Evolutionary conservation across 2,329 filamentous ascomycete genomes (phyloP).

Genomic region (Cordyceps cateniannulata): DNA sequence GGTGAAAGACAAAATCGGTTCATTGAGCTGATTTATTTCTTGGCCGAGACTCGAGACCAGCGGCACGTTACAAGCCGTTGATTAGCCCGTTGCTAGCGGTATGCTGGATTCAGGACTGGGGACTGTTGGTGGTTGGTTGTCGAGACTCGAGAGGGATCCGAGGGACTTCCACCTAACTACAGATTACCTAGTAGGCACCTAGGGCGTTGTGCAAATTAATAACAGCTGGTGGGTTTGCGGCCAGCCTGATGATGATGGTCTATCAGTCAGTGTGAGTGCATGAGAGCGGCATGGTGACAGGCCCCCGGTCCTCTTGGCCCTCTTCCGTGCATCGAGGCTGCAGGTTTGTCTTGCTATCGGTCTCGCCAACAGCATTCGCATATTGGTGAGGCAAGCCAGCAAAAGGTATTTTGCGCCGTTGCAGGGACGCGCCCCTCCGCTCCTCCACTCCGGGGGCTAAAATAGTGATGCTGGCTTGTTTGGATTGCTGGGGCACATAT

Average conservation of each 20-base stretch:
- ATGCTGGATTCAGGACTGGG: not conserved
- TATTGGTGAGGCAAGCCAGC: not conserved
- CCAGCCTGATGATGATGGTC: not conserved
- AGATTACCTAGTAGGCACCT: too few species aligned
- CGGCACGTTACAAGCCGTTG: not conserved
- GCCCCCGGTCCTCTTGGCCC: not conserved
- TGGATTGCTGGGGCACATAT: not conserved
- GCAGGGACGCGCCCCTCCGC: slow-evolving; percentile 1
- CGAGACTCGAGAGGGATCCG: not conserved
- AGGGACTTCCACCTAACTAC: not conserved
- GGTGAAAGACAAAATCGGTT: not conserved
- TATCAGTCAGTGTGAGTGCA: not conserved
- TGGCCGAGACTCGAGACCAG: not conserved
- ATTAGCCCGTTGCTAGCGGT: not conserved
- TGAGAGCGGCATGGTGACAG: not conserved
- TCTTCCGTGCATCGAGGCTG: slow-evolving; percentile 7
- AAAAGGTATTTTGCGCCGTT: slow-evolving; percentile 3
- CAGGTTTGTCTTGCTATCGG: slow-evolving; percentile 1
- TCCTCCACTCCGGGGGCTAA: not conserved
- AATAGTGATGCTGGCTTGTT: not conserved
- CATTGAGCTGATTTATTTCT: not conserved
- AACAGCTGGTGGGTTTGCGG: not conserved
- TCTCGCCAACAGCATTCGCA: slow-evolving; percentile 3
- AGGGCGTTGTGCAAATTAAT: not conserved
- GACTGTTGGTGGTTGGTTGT: not conserved